Percentiles rank a stretch among this genome's conserved stretches.
Evolutionary conservation across 169 alveolate genomes (phyloP).

Genomic region (Cryptosporidium viatorum): DNA sequence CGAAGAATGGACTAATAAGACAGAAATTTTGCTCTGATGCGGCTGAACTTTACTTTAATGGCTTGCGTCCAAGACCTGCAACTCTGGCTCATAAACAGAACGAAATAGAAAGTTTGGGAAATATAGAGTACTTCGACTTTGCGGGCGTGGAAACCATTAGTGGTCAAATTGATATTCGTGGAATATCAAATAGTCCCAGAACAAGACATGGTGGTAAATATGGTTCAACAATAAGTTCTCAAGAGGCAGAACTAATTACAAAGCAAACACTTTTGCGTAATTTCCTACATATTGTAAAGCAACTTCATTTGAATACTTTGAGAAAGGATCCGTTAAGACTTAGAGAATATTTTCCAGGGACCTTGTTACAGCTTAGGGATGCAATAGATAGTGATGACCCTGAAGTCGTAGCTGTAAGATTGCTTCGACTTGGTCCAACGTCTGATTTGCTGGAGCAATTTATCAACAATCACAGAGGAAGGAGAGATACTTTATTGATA

Average conservation of each 20-base stretch:
- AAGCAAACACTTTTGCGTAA: conserved; percentile 57
- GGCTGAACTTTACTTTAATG: conserved; percentile 62
- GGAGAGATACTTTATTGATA: conserved; percentile 20
- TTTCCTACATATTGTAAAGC: conserved; percentile 46
- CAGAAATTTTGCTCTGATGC: conserved; percentile 51
- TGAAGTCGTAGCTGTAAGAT: conserved; percentile 44
- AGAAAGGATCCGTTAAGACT: conserved; percentile 51
- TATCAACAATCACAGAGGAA: conserved; percentile 48
- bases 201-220: not conserved
- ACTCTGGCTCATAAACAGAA: conserved; percentile 46
- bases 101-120: conserved; percentile 24
- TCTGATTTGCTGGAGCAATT: conserved; percentile 39
- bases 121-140: conserved; percentile 30
- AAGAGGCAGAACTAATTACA: conserved; percentile 63
- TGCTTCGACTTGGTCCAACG: conserved; percentile 38
- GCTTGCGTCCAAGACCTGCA: conserved; percentile 36
- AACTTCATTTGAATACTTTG: conserved; percentile 13
- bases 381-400: conserved; percentile 57
- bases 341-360: conserved; percentile 60
- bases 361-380: conserved; percentile 44
- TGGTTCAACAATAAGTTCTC: not conserved
- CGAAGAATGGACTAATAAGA: conserved; percentile 33
- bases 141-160: not conserved
- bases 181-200: not conserved
- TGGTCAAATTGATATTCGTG: not conserved